These are phyloP conservation scores for Wickerhamiella nectarea DNA, from an alignment of 805 yeast genomes.

Conservation along the genomic window DNA sequence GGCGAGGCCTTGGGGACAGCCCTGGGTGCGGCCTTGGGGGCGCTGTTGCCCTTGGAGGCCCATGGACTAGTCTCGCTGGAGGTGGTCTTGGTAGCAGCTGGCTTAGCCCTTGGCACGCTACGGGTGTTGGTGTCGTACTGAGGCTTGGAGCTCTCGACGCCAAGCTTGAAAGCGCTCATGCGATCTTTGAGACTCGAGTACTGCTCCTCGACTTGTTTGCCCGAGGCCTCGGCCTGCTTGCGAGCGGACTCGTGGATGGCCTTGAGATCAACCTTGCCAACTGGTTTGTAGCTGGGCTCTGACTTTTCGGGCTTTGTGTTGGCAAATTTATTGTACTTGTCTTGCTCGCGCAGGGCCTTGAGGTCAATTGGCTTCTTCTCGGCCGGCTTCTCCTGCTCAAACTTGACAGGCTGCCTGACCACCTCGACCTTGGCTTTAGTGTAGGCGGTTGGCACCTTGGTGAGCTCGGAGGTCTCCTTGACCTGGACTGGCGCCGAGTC, in stretches of 20 bases:
- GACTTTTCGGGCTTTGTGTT: conserved; percentile 26
- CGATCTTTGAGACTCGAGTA: conserved; percentile 19
- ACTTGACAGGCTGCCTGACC: conserved; percentile 3
- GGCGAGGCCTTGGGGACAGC: conserved; percentile 51
- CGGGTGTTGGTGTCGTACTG: conserved; percentile 24
- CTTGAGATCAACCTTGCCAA: conserved; percentile 44
- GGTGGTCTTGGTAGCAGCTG: conserved; percentile 11
- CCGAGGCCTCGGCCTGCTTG: conserved; percentile 14
- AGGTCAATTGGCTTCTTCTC: conserved; percentile 25
- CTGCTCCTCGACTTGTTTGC: conserved; percentile 17
- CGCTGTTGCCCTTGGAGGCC: conserved; percentile 1
- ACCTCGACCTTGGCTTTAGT: conserved; percentile 47
- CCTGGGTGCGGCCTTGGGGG: not conserved
- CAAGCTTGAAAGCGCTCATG: conserved; percentile 21
- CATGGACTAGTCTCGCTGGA: conserved; percentile 15
- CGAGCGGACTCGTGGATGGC: conserved; percentile 30
- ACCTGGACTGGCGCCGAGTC: conserved; percentile 31
- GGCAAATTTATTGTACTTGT: conserved; percentile 20
- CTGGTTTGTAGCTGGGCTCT: conserved; percentile 43
- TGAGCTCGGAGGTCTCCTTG: conserved; percentile 17
- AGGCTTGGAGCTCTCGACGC: conserved; percentile 19
- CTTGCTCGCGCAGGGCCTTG: conserved; percentile 23
- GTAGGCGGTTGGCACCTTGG: conserved; percentile 47
- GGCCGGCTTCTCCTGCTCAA: conserved; percentile 5
- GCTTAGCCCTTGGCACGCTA: not conserved